Evolutionary conservation across 2,329 filamentous ascomycete species (phyloP).

Genomic region (Curvularia hawaiiensis): DNA sequence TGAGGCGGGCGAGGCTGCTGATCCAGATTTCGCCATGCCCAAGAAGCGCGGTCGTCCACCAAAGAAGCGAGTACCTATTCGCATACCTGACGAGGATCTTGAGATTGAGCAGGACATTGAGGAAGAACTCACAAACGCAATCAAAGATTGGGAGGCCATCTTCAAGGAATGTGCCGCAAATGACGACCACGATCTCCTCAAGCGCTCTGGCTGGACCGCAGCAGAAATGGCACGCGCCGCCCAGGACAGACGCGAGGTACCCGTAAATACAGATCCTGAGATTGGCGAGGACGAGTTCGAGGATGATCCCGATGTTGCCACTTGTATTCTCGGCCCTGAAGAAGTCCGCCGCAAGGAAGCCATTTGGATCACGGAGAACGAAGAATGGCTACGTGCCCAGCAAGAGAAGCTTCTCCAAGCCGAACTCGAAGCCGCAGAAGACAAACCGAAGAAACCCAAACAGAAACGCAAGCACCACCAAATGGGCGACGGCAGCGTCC

Average conservation of each 20-base stretch:
- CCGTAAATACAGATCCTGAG: conserved; percentile 52
- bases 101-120: conserved; percentile 55
- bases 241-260: conserved; percentile 28
- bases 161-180: conserved; percentile 40
- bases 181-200: conserved; percentile 37
- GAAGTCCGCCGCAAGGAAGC: conserved; percentile 85
- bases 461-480: conserved; percentile 45
- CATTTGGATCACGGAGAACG: conserved; percentile 94
- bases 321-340: conserved; percentile 73
- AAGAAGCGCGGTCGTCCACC: conserved; percentile 47
- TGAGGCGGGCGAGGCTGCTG: conserved; percentile 19
- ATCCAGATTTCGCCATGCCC: conserved; percentile 31
- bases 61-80: conserved; percentile 39
- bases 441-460: conserved; percentile 57
- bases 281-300: conserved; percentile 84
- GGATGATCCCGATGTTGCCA: conserved; percentile 84
- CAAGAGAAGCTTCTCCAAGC: conserved; percentile 81
- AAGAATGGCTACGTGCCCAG: conserved; percentile 86
- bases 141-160: conserved; percentile 37
- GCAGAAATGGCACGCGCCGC: conserved; percentile 35
- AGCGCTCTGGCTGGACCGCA: conserved; percentile 35
- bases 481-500: conserved; percentile 49
- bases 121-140: conserved; percentile 49
- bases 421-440: conserved; percentile 63
- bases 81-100: conserved; percentile 53